A percentile compares a stretch with the other conserved stretches of the same genome.
phyloP scores from a whole-genome alignment of 306 rosid genomes.

The Acacia melanoxylon region DNA sequence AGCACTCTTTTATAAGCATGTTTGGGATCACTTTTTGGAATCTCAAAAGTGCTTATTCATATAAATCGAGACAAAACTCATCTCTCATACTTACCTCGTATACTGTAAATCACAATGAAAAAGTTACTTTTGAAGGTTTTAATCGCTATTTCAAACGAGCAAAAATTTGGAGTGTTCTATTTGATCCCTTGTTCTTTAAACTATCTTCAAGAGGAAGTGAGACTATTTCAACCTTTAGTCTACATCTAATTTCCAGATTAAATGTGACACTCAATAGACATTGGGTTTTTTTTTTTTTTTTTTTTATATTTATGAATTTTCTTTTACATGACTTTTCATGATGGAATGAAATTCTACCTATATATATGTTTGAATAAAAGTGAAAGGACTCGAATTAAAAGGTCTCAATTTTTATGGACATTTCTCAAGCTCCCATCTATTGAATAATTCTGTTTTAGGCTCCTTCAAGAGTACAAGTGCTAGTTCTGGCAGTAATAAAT shows the following conservation, averaged over 20 bases:
- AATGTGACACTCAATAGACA: not conserved
- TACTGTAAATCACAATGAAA: too few relatives aligned
- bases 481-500: not conserved
- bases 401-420: not conserved
- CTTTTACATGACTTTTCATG: not conserved
- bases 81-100: too few relatives aligned
- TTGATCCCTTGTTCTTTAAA: constrained; percentile 5
- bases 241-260: not conserved
- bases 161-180: not conserved
- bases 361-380: not conserved
- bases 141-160: too few relatives aligned
- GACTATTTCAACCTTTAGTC: not conserved
- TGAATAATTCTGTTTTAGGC: not conserved
- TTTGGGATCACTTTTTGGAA: too few relatives aligned
- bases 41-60: too few relatives aligned
- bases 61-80: too few relatives aligned
- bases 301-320: not conserved
- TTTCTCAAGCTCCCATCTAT: not conserved
- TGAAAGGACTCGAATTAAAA: not conserved
- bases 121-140: too few relatives aligned
- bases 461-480: not conserved
- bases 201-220: not conserved
- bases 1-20: not conserved
- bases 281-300: not conserved
- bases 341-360: not conserved